Base-by-base conservation (phyloP, 225 moss, liverwort and hornwort genomes). In the Climacium dendroides region DNA sequence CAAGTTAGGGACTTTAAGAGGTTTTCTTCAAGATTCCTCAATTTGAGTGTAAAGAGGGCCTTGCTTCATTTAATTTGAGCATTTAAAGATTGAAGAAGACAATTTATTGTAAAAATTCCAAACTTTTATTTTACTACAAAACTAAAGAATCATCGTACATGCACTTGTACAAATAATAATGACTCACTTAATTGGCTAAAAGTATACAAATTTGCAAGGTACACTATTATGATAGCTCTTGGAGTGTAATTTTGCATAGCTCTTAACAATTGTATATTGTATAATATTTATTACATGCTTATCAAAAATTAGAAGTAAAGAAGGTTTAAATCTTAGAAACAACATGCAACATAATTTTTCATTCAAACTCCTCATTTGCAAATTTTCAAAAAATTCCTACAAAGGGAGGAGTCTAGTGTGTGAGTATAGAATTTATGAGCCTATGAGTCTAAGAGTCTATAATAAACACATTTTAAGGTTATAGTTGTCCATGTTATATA, bases 51-150 rank as follows among this genome's bases (percentile, higher is more conserved):
- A 35, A n/a, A 54, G 2, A n/a, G 0, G 14, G 1, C 24, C 6
- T 54, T n/a, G 4, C 6, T 34, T 52, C 15, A n/a, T n/a, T 54
- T 76, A 24, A 24, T n/a, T 15, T 24, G 8, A n/a, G 54, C 1
- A n/a, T 24, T 15, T 9, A 24, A 5, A 3, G 23, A 54, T 24
- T 0, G 3, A 54, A n/a, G 15, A 15, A 73, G 29, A 76, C 9
- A 76, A 54, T 34, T 9, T 54, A 15, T 0, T 0, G n/a, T n/a
- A 1, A 54, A 15, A 35, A 15, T 0, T 1, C 3, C 0, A n/a
- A n/a, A 0, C 8, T 53, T 76, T 2, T 54, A 50, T 0, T 50
- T 13, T 22, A 20, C 4, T 12, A 34, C 3, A 52, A 50, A 22
- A 22, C 1, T 8, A 34, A 34, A 52, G 13, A 34, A 19, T 2